Evolutionary conservation across 345 rosid genomes (phyloP).

Genomic region (Luvunga scandens): DNA sequence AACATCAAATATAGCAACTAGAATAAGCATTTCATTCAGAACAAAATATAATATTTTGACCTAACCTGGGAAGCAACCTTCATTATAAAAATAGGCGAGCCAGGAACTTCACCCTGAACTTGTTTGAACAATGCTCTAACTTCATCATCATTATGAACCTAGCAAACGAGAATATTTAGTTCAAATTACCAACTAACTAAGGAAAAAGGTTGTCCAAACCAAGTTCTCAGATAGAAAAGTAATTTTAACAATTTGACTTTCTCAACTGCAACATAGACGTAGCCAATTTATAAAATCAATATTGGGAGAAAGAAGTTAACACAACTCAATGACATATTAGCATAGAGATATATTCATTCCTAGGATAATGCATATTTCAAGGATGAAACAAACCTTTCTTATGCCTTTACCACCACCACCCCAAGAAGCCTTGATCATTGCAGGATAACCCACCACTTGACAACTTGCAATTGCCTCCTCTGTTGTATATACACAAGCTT

Average conservation of each 20-base stretch:
- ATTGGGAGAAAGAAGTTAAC: not conserved
- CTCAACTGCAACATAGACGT: not conserved
- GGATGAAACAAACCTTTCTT: constrained; percentile 72
- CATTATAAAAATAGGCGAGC: constrained; percentile 99
- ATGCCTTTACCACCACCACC: constrained; percentile 99
- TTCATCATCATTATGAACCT: constrained; percentile 99
- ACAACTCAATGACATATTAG: not conserved
- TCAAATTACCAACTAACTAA: constrained; percentile 1
- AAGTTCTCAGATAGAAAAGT: not conserved
- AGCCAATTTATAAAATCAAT: not conserved
- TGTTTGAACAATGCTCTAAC: constrained; percentile 97
- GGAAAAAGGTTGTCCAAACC: constrained; percentile 8
- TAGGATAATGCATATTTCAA: not conserved
- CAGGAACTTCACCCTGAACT: constrained; percentile 99
- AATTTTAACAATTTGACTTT: constrained; percentile 9
- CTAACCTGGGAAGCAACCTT: constrained; percentile 99
- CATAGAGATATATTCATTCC: not conserved
- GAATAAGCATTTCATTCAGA: constrained; percentile 8
- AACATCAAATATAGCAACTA: constrained; percentile 8
- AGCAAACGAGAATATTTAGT: constrained; percentile 12
- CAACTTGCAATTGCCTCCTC: constrained; percentile 99
- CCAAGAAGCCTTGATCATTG: constrained; percentile 99
- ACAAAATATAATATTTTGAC: constrained; percentile 20
- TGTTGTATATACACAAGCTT: constrained; percentile 96
- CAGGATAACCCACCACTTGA: constrained; percentile 98